Evolutionary conservation across 2,329 filamentous ascomycete species (phyloP).

Genomic region (Fonsecaea pedrosoi): DNA sequence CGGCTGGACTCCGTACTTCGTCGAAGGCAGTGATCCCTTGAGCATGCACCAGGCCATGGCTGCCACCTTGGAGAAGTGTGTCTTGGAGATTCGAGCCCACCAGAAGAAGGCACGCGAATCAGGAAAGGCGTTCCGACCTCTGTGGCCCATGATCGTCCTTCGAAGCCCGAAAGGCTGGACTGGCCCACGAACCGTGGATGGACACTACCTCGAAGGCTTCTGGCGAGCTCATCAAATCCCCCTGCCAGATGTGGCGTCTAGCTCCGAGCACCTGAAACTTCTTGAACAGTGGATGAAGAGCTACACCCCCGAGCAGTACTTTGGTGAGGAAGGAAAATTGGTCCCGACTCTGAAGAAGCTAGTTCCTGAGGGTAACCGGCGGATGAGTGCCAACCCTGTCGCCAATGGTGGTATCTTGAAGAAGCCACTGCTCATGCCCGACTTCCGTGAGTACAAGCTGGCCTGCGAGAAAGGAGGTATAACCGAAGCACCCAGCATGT

Average conservation of each 20-base stretch:
- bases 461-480: constrained; percentile 67
- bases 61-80: constrained; percentile 73
- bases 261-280: constrained; percentile 68
- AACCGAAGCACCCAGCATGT: constrained; percentile 68
- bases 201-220: constrained; percentile 75
- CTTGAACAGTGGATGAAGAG: constrained; percentile 79
- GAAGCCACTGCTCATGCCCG: constrained; percentile 71
- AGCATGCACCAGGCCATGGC: constrained; percentile 86
- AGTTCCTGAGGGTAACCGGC: constrained; percentile 68
- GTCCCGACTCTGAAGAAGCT: constrained; percentile 68
- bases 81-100: constrained; percentile 70
- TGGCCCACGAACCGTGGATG: constrained; percentile 72
- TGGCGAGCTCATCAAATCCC: constrained; percentile 82
- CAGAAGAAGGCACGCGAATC: constrained; percentile 75
- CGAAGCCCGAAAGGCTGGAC: constrained; percentile 83
- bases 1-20: constrained; percentile 80
- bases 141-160: constrained; percentile 80
- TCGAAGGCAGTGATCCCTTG: constrained; percentile 75
- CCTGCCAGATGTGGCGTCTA: constrained; percentile 71
- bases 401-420: constrained; percentile 73
- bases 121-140: constrained; percentile 71
- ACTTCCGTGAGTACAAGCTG: constrained; percentile 72
- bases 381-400: constrained; percentile 80
- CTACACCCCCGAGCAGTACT: constrained; percentile 76
- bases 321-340: constrained; percentile 68